phyloP scores from a whole-genome alignment of 331 rosid genomes.

The Acacia concinna region DNA sequence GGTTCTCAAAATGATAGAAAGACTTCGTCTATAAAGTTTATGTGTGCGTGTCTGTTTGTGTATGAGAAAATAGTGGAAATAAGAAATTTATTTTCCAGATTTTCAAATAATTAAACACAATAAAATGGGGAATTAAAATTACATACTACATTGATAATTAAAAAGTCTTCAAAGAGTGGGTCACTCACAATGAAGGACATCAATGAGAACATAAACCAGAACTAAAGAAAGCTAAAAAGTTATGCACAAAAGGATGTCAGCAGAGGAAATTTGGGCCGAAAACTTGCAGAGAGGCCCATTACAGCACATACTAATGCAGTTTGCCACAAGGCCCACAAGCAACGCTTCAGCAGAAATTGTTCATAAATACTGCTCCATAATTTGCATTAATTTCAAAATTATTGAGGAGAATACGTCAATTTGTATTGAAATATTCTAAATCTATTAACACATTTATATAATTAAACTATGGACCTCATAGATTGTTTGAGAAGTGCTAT shows the following conservation, averaged over 20 bases:
- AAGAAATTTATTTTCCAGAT: too few relatives aligned
- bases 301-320: conserved; percentile 48
- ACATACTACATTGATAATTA: background rate
- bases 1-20: background rate
- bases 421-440: too few relatives aligned
- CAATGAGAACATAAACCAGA: conserved; percentile 44
- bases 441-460: too few relatives aligned
- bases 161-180: background rate
- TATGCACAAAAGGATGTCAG: conserved; percentile 58
- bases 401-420: too few relatives aligned
- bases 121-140: too few relatives aligned
- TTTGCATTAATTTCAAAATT: conserved; percentile 46
- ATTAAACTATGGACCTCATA: conserved; percentile 45
- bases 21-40: background rate
- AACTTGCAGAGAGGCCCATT: conserved; percentile 47
- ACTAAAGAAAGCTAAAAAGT: conserved; percentile 48
- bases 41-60: too few relatives aligned
- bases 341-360: conserved; percentile 68
- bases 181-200: conserved; percentile 36
- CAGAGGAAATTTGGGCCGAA: conserved; percentile 43
- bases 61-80: too few relatives aligned
- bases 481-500: conserved; percentile 55
- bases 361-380: conserved; percentile 73
- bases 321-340: too few relatives aligned
- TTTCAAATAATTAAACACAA: too few relatives aligned